These are phyloP conservation scores for Calocera cornea DNA, from an alignment of 768 basidiomycete species.

Conservation along the genomic window DNA sequence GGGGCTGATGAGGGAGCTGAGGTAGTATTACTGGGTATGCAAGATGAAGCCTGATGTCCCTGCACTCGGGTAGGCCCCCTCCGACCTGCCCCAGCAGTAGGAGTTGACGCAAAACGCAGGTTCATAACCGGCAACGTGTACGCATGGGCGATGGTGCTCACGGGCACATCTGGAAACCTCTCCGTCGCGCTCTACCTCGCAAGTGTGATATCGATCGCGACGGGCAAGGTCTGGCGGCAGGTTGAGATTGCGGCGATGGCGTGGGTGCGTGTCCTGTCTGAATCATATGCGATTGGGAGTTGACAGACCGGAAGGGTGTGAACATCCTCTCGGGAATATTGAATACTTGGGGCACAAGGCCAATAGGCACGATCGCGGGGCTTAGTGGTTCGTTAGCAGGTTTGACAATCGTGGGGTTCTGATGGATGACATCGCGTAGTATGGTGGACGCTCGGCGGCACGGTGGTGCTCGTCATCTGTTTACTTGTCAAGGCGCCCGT, in stretches of 20 bases:
- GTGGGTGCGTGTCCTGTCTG: conserved; percentile 23
- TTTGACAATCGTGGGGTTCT: too few species aligned
- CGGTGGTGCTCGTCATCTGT: conserved; percentile 42
- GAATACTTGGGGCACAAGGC: conserved; percentile 44
- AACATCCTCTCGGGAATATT: conserved; percentile 42
- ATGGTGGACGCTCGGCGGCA: conserved; percentile 51
- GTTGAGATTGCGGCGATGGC: conserved; percentile 41
- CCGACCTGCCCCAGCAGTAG: background rate
- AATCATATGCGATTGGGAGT: background rate
- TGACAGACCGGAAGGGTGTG: conserved; percentile 24
- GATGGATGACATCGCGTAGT: conserved; percentile 24
- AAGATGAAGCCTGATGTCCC: conserved; percentile 44
- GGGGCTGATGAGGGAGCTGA: conserved; percentile 40
- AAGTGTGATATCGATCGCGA: conserved; percentile 38
- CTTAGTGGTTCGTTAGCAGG: background rate
- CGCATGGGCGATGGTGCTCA: conserved; percentile 46
- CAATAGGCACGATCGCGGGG: conserved; percentile 25
- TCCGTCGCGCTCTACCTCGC: conserved; percentile 44
- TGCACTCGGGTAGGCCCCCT: conserved; percentile 37
- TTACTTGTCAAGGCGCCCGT: conserved; percentile 43
- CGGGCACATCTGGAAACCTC: conserved; percentile 45
- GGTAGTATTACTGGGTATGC: conserved; percentile 45
- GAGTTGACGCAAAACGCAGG: conserved; percentile 20
- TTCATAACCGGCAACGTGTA: conserved; percentile 41
- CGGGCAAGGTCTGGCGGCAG: conserved; percentile 31